A percentile compares a stretch with the other conserved stretches of the same genome.
Evolutionary conservation across 768 basidiomycete genomes (phyloP).

Genomic region (Sporobolomyces pararoseus): DNA sequence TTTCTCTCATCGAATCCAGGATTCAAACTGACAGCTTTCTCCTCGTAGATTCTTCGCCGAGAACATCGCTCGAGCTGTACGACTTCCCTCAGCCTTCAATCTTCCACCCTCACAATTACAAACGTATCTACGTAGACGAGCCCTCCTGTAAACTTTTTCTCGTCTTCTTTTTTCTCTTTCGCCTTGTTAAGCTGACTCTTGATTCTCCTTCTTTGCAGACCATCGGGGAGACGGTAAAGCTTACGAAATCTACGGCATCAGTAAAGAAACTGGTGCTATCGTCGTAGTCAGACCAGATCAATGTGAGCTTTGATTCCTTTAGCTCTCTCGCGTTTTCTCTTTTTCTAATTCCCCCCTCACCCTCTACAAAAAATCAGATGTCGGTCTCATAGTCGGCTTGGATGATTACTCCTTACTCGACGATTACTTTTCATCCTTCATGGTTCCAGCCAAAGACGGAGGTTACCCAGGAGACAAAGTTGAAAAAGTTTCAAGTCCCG

Average conservation of each 20-base stretch:
- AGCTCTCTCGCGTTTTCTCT: neutral
- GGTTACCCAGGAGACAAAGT: conserved; percentile 17
- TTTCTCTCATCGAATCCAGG: neutral
- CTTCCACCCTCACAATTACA: conserved; percentile 42
- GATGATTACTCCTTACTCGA: conserved; percentile 42
- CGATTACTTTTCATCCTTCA: conserved; percentile 42
- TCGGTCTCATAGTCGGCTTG: conserved; percentile 39
- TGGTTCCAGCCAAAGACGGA: conserved; percentile 35
- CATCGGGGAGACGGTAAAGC: conserved; percentile 44
- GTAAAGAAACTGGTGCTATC: conserved; percentile 42
- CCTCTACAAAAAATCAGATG: conserved; percentile 12
- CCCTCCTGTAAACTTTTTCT: conserved; percentile 31
- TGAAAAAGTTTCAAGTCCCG: conserved; percentile 23
- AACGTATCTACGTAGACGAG: conserved; percentile 33
- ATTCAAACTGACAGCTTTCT: neutral
- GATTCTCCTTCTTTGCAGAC: no score
- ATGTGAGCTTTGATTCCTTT: conserved; percentile 23
- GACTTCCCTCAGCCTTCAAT: conserved; percentile 41
- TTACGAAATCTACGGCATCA: conserved; percentile 46
- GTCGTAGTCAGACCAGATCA: conserved; percentile 45
- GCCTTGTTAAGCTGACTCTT: no score
- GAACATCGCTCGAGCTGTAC: conserved; percentile 36
- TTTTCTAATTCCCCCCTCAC: neutral
- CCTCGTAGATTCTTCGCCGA: neutral
- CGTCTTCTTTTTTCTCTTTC: neutral